Evolutionary conservation across 2,329 filamentous ascomycete genomes (phyloP), one percentile per base, ranked within the genome.

Genomic region (Pestalotiopsis sp.): DNA sequence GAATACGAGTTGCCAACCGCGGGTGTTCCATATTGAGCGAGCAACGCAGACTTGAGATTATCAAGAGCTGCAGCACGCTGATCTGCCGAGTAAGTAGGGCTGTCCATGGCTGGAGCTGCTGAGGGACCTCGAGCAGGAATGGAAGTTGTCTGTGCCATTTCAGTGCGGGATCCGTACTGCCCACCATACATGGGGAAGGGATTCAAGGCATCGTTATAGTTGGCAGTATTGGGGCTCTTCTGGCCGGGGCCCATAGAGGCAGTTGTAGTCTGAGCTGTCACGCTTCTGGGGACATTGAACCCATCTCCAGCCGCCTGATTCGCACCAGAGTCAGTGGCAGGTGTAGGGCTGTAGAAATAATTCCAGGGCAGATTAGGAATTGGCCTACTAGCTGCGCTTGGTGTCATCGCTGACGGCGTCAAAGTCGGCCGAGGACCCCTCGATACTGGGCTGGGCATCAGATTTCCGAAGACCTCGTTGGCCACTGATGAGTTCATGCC

Each of bases 401-500:
- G 65, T 23, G 14, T 4, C 17, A 23, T 36, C 84, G 31, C 31
- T 7, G 31, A 36, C 79, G 5, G 78, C 65, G 70, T 79, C 82
- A 4, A 74, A 74, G 2, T 73, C 25, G 56, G 12, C 17, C 12
- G 75, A 59, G 80, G 73, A 61, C 81, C 80, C 62, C 76, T 74
- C 68, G 78, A 72, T 38, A 77, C 68, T 2, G 78, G 77, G 69
- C 77, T 78, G 7, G 80, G 74, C 14, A 75, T 77, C 57, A 82
- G 73, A 57, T 81, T 77, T 36, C 80, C 84, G 71, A 88, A 87
- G 2, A 86, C 72, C 20, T 86, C 85, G 62, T 86, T 83, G 31
- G 86, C 84, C 7, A 84, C 86, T 2, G 80, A 75, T 11, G 83
- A 85, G 73, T 86, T 83, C 86, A 89, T 87, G 17, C 85, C 87